phyloP scores from a whole-genome alignment of 805 yeast genomes.

The Spencermartinsiella europaea region DNA sequence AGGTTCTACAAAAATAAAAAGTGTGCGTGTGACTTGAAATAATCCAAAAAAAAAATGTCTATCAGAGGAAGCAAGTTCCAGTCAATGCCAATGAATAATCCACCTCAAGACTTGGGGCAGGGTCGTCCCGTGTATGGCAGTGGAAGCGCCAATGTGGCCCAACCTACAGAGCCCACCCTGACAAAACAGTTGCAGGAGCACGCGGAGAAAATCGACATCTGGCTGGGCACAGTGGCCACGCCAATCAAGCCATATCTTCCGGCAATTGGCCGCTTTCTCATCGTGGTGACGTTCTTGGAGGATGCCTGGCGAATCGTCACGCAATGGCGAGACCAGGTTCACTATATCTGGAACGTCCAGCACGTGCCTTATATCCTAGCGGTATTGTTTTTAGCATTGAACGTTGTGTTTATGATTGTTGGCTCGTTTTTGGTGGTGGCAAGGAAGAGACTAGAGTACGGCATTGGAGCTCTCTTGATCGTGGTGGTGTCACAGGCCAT shows the following conservation, averaged over 20 bases:
- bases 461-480: constrained; percentile 61
- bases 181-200: constrained; percentile 15
- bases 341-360: constrained; percentile 73
- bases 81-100: not conserved
- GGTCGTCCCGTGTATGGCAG: not conserved
- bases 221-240: constrained; percentile 29
- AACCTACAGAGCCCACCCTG: constrained; percentile 3
- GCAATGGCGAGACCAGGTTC: constrained; percentile 90
- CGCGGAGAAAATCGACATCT: constrained; percentile 29
- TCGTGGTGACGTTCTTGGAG: constrained; percentile 90
- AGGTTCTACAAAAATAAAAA: too few relatives aligned
- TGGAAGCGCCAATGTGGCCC: not conserved
- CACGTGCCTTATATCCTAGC: constrained; percentile 75
- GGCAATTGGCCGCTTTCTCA: constrained; percentile 78
- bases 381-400: constrained; percentile 57
- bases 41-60: constrained; percentile 3
- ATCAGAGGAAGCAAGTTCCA: constrained; percentile 7
- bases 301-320: constrained; percentile 77
- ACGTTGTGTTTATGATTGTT: constrained; percentile 62
- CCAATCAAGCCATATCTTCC: constrained; percentile 54
- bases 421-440: constrained; percentile 70
- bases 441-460: constrained; percentile 61
- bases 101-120: not conserved
- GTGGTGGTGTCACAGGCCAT: constrained; percentile 81
- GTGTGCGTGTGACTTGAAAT: too few relatives aligned